phyloP scores from a whole-genome alignment of 805 yeast genomes.

The Saccharomyces eubayanus region DNA sequence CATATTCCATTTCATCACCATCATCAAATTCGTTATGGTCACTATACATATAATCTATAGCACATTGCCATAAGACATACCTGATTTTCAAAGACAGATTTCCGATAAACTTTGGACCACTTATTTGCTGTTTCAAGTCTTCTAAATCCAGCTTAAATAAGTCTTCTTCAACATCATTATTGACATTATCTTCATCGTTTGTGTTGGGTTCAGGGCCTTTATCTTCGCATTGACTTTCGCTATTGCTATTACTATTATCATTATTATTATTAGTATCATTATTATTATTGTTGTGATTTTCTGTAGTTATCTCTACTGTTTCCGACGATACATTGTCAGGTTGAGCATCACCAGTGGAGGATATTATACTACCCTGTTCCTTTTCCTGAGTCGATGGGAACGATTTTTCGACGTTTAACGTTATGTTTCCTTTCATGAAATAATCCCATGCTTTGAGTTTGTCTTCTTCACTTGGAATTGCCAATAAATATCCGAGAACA shows the following conservation, averaged over 20 bases:
- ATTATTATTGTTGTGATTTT: background rate
- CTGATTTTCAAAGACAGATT: constrained; percentile 56
- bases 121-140: constrained; percentile 34
- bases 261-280: constrained; percentile 1
- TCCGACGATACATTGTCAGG: constrained; percentile 2
- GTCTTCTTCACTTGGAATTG: constrained; percentile 22
- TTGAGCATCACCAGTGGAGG: background rate
- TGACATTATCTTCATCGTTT: background rate
- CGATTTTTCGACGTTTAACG: constrained; percentile 23
- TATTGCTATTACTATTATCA: constrained; percentile 1
- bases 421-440: constrained; percentile 33
- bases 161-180: constrained; percentile 18
- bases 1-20: constrained; percentile 15
- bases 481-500: constrained; percentile 40
- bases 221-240: constrained; percentile 2
- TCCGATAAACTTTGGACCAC: constrained; percentile 41
- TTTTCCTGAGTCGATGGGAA: constrained; percentile 3
- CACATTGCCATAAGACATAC: constrained; percentile 66
- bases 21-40: constrained; percentile 31
- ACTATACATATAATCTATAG: constrained; percentile 19
- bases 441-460: constrained; percentile 37
- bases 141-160: constrained; percentile 35
- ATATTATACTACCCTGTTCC: background rate
- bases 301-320: background rate
- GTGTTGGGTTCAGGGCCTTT: constrained; percentile 1